A percentile compares a stretch with the other conserved stretches of the same genome.
These are phyloP conservation scores for Epichloe elymi DNA, from an alignment of 2,329 filamentous ascomycete species.

Conservation along the genomic window DNA sequence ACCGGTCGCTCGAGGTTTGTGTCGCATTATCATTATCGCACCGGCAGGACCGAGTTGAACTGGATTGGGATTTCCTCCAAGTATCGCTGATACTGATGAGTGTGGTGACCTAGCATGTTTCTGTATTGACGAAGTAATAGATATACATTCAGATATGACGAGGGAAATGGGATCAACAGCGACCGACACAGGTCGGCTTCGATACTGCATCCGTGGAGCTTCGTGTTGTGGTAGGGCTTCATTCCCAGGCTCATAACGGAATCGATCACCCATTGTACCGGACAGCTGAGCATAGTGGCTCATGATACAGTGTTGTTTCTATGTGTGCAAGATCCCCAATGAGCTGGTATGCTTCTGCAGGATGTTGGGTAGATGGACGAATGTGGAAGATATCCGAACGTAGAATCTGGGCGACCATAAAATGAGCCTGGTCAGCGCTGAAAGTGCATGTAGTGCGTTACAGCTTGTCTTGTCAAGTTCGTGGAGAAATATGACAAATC, in stretches of 20 bases:
- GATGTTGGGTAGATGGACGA: neutral
- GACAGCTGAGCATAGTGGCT: constrained; percentile 2
- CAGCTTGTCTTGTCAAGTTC: neutral
- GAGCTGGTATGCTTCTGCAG: neutral
- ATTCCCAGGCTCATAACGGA: neutral
- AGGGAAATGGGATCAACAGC: constrained; percentile 83
- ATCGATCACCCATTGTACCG: neutral
- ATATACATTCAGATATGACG: constrained; percentile 97
- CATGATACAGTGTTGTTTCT: constrained; percentile 1
- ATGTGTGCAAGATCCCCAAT: neutral
- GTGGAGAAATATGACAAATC: neutral
- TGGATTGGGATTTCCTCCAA: constrained; percentile 60
- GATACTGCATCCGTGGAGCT: constrained; percentile 40
- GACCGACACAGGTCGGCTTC: constrained; percentile 55
- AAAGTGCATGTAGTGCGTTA: neutral
- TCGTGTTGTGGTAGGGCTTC: constrained; percentile 9
- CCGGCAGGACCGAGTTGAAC: constrained; percentile 38
- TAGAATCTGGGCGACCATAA: neutral
- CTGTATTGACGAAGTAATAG: constrained; percentile 94
- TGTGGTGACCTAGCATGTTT: constrained; percentile 95
- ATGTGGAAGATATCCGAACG: neutral
- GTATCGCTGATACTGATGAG: constrained; percentile 88
- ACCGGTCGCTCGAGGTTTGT: constrained; percentile 24
- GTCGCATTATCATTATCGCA: constrained; percentile 26
- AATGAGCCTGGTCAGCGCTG: neutral